These are phyloP conservation scores for Fragilaria crotonensis DNA, from an alignment of 108 stramenopile genomes.

Conservation along the genomic window DNA sequence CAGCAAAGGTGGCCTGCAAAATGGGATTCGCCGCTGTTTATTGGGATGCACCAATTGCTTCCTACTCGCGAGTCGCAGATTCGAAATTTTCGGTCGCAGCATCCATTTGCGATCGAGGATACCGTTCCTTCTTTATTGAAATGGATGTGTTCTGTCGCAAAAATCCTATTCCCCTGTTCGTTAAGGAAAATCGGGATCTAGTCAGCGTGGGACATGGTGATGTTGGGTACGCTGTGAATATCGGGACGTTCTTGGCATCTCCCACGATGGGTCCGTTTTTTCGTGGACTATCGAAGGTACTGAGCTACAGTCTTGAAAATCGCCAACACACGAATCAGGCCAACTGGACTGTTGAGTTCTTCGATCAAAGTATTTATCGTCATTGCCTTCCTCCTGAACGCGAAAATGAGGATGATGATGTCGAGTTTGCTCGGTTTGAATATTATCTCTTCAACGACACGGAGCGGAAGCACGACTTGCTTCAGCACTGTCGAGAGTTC, in stretches of 20 bases:
- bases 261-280: conserved; percentile 2
- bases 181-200: not conserved
- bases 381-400: not conserved
- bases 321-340: not conserved
- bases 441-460: not conserved
- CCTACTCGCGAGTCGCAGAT: conserved; percentile 9
- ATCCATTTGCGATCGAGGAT: not conserved
- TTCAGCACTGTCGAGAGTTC: not conserved
- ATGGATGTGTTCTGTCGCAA: conserved; percentile 4
- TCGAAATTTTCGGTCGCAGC: conserved; percentile 5
- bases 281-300: not conserved
- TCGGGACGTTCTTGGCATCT: conserved; percentile 2
- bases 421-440: not conserved
- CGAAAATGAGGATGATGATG: not conserved
- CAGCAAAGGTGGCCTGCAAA: not conserved
- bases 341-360: not conserved
- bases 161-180: conserved; percentile 1
- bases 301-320: not conserved
- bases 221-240: not conserved
- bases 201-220: not conserved
- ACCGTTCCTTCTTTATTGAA: conserved; percentile 6
- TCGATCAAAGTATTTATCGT: conserved; percentile 2
- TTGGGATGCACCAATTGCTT: not conserved
- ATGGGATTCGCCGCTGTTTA: not conserved
- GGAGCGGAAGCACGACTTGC: not conserved